Percentiles rank a stretch among this genome's conserved stretches.
Conservation (phyloP, 192 early-diverging fungal genomes). For the Podila clonocystis region DNA sequence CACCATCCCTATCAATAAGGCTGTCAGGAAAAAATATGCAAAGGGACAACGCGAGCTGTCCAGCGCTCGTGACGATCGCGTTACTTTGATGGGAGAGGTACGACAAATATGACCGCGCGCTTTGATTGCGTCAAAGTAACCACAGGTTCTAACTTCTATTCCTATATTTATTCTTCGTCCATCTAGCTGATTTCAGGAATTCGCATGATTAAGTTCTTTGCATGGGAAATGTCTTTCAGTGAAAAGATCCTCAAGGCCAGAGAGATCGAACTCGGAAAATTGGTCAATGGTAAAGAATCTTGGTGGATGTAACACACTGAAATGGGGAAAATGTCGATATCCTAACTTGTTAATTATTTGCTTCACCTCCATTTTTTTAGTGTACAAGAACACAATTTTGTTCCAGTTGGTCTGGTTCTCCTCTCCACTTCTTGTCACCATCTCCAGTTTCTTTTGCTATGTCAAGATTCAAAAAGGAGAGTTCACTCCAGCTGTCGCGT, state of each 20-base stretch:
- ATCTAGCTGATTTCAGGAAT: conserved; percentile 81
- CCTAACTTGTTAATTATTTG: conserved; percentile 1
- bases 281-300: conserved; percentile 52
- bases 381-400: conserved; percentile 46
- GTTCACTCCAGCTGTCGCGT: conserved; percentile 77
- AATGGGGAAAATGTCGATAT: neutral
- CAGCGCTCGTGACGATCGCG: conserved; percentile 68
- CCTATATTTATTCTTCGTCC: neutral
- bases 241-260: conserved; percentile 67
- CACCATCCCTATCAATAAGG: conserved; percentile 47
- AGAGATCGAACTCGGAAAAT: conserved; percentile 53
- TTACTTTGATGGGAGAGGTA: conserved; percentile 72
- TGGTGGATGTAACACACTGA: neutral
- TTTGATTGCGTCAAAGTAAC: too few relatives aligned
- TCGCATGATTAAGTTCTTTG: conserved; percentile 91
- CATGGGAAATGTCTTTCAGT: conserved; percentile 78
- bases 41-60: conserved; percentile 67
- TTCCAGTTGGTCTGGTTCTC: conserved; percentile 52
- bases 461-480: conserved; percentile 60
- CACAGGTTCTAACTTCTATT: neutral
- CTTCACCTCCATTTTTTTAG: neutral
- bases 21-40: conserved; percentile 41
- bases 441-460: conserved; percentile 67
- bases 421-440: conserved; percentile 70
- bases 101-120: neutral